Evolutionary conservation across 2,329 filamentous ascomycete genomes (phyloP).

Genomic region (Penicillium sp.): DNA sequence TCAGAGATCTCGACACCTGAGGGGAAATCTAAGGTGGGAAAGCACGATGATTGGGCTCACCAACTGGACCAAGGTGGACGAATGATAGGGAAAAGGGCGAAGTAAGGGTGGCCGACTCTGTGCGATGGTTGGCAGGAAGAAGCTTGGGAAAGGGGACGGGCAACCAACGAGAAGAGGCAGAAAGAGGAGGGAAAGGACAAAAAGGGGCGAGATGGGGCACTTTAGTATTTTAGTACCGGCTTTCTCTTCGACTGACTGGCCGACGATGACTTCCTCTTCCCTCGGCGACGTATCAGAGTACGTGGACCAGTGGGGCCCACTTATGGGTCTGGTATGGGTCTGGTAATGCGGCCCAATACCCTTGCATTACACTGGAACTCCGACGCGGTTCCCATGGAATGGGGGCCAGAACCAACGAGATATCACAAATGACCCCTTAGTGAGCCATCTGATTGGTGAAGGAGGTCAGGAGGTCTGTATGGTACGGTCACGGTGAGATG

Average conservation of each 20-base stretch:
- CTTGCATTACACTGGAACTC: not conserved
- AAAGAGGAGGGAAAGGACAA: slow-evolving; percentile 36
- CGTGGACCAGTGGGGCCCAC: not conserved
- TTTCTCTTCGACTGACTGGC: slow-evolving; percentile 29
- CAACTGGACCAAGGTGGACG: slow-evolving; percentile 10
- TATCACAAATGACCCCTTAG: too few relatives aligned
- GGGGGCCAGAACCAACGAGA: not conserved
- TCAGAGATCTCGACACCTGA: not conserved
- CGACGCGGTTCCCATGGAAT: not conserved
- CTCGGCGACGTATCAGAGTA: slow-evolving; percentile 14
- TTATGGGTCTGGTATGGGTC: not conserved
- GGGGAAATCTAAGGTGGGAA: not conserved
- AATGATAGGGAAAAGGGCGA: slow-evolving; percentile 6
- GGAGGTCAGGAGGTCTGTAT: not conserved
- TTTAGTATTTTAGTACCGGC: slow-evolving; percentile 32
- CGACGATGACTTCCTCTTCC: slow-evolving; percentile 1
- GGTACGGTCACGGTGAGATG: not conserved
- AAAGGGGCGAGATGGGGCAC: slow-evolving; percentile 43
- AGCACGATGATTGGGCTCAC: slow-evolving; percentile 17
- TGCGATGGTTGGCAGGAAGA: slow-evolving; percentile 31
- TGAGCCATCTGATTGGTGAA: not conserved
- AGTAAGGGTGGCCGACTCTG: slow-evolving; percentile 19
- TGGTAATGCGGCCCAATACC: not conserved
- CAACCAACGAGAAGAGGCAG: slow-evolving; percentile 45
- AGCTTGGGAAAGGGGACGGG: slow-evolving; percentile 29